Evolutionary conservation across 129 eudicot species (phyloP).

Genomic region (Artemisia annua): DNA sequence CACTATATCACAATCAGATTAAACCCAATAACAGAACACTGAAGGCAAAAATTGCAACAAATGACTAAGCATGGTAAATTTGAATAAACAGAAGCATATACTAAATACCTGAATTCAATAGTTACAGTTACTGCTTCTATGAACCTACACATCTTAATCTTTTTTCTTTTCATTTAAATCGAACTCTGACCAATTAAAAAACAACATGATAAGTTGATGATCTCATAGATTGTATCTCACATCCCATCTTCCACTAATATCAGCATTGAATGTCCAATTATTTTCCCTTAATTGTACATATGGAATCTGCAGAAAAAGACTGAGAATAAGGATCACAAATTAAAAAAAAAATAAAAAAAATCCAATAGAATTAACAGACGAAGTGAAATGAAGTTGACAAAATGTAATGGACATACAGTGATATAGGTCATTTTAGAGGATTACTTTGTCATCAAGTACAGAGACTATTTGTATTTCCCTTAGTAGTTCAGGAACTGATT

Average conservation of each 20-base stretch:
- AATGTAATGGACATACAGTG: too few relatives aligned
- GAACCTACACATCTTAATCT: slow-evolving; percentile 13
- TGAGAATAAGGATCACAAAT: not conserved
- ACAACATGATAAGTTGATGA: not conserved
- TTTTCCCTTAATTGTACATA: slow-evolving; percentile 86
- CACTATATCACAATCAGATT: not conserved
- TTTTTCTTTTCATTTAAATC: not conserved
- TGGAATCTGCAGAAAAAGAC: slow-evolving; percentile 53
- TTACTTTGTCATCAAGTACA: too few relatives aligned
- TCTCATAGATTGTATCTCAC: slow-evolving; percentile 77
- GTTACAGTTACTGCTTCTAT: slow-evolving; percentile 20
- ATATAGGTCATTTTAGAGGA: too few relatives aligned
- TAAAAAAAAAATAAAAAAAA: slow-evolving; percentile 11
- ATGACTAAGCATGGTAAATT: not conserved
- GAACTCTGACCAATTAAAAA: slow-evolving; percentile 23
- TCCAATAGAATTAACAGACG: too few relatives aligned
- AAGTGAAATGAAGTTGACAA: too few relatives aligned
- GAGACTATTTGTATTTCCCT: too few relatives aligned
- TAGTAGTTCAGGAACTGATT: too few relatives aligned
- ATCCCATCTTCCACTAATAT: slow-evolving; percentile 74
- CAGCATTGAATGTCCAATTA: slow-evolving; percentile 86
- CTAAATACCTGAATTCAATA: not conserved
- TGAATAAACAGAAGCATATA: slow-evolving; percentile 17
- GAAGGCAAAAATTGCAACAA: slow-evolving; percentile 8
- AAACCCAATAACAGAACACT: not conserved